Percentiles rank a stretch among this genome's conserved stretches.
Conservation (phyloP, 192 early-diverging fungal genomes). For the Kickxella alabastrina region DNA sequence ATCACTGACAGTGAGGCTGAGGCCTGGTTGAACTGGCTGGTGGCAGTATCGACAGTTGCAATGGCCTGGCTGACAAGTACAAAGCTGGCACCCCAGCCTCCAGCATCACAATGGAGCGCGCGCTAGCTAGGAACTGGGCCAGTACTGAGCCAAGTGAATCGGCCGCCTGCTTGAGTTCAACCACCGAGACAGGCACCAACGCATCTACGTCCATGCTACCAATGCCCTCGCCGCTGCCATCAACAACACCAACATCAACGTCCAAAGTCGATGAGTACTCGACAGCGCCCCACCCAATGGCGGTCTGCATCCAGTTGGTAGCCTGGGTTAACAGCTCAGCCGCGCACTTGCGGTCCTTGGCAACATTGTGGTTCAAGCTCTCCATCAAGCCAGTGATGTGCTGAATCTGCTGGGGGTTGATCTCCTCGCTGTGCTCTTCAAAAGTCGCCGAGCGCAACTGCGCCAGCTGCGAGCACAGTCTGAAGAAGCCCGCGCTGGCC, state of each 20-base stretch:
- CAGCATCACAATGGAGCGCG: conserved; percentile 14
- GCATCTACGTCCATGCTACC: not conserved
- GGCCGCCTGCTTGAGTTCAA: conserved; percentile 13
- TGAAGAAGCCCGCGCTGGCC: conserved; percentile 37
- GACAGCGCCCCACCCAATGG: conserved; percentile 8
- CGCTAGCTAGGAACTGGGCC: conserved; percentile 18
- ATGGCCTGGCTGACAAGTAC: conserved; percentile 6
- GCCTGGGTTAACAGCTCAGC: conserved; percentile 21
- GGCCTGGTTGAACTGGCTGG: not conserved
- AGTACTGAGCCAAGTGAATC: conserved; percentile 16
- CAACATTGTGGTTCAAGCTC: conserved; percentile 16
- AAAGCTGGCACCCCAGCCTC: conserved; percentile 15
- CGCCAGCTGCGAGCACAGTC: conserved; percentile 18
- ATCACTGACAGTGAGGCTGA: conserved; percentile 6
- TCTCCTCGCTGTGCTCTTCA: conserved; percentile 35
- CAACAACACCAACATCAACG: not conserved
- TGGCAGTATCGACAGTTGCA: not conserved
- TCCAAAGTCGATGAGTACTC: no score
- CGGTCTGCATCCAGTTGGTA: conserved; percentile 27
- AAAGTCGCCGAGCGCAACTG: conserved; percentile 30
- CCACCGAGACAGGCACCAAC: not conserved
- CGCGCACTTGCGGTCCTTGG: conserved; percentile 23
- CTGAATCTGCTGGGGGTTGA: conserved; percentile 31
- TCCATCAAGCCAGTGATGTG: conserved; percentile 27
- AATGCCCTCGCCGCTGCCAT: no score